Conservation (phyloP, 1,284 basidiomycete genomes). For the Trichosporon sp. region DNA sequence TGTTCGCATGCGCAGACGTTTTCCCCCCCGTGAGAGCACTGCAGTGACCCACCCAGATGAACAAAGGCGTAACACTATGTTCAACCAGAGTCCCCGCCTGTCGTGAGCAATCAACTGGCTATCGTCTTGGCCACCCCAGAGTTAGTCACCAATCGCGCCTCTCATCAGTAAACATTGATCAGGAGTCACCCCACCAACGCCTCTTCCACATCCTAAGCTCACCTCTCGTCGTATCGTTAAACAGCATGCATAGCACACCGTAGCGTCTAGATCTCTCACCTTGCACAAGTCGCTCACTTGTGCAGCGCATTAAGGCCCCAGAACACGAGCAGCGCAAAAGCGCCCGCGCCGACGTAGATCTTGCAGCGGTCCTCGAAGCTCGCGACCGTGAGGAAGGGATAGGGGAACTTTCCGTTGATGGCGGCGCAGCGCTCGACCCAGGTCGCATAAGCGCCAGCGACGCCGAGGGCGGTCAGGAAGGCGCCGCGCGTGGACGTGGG, state of each 20-base stretch:
- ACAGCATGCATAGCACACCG: neutral
- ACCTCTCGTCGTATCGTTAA: neutral
- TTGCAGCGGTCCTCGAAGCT: slow-evolving; percentile 61
- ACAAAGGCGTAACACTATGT: too few relatives aligned
- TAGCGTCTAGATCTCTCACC: neutral
- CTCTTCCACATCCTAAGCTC: too few relatives aligned
- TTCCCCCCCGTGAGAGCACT: neutral
- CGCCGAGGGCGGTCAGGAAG: slow-evolving; percentile 58
- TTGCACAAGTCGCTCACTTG: slow-evolving; percentile 23
- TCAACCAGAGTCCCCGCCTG: too few relatives aligned
- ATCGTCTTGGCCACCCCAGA: too few relatives aligned
- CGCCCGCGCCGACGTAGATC: slow-evolving; percentile 65
- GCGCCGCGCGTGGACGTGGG: slow-evolving; percentile 60
- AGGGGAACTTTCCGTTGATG: slow-evolving; percentile 70
- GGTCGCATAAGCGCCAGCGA: slow-evolving; percentile 63
- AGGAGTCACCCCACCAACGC: too few relatives aligned
- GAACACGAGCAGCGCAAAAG: slow-evolving; percentile 65
- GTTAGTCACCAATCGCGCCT: too few relatives aligned
- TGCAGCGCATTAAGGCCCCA: slow-evolving; percentile 59
- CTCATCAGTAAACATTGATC: too few relatives aligned
- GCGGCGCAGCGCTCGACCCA: slow-evolving; percentile 73
- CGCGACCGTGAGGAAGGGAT: slow-evolving; percentile 74
- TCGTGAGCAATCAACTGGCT: too few relatives aligned
- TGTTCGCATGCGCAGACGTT: neutral
- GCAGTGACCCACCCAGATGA: too few relatives aligned